Base-by-base conservation (phyloP, 208 protist species). In the Phytomonas francai region DNA sequence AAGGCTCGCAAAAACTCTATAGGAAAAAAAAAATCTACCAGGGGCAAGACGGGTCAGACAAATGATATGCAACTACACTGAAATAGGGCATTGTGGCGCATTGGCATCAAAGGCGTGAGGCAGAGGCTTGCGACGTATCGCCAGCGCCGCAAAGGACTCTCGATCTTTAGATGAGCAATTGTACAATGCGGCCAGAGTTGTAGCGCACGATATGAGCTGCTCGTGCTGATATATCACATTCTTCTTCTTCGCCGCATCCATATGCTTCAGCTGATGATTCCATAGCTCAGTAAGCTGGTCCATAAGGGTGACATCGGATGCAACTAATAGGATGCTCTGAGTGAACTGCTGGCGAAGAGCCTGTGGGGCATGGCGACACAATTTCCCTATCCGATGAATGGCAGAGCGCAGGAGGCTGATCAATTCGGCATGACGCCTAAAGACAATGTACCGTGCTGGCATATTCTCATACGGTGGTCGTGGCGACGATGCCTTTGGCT, bases 341-440 rank as follows among this genome's bases (percentile, higher is more conserved):
- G 89, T 75, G 9, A 76, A 69, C 42, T 92, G 86, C 63, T 91
- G 85, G 16, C 80, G 79, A 9, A 91, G 62, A 6, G 77, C 76
- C 60, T 88, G 81, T 0, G 71, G 34, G 4, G 76, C 76, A 68
- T 80, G 54, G 14, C 65, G 39, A 34, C 73, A 71, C 19, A 74
- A 61, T 25, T 60, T 73, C 0, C 79, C 76, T 12, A 78, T 63
- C 28, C 69, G 60, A n/a, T 73, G 66, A 29, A 94, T 73, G 3
- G 84, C 83, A 19, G 68, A 61, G 6, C 85, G 80, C 56, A 94
- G 71, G 31, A 76, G 72, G 34, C 80, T 42, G 25, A 87, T 79
- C 34, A 94, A 68, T 25, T 68, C 56, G 8, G 77, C 67, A 64
- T 94, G 88, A 11, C 85, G 78, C 6, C 57, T 70, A 54, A 81